phyloP scores from a whole-genome alignment of 2,329 filamentous ascomycete genomes.

The Trichoderma sp. region DNA sequence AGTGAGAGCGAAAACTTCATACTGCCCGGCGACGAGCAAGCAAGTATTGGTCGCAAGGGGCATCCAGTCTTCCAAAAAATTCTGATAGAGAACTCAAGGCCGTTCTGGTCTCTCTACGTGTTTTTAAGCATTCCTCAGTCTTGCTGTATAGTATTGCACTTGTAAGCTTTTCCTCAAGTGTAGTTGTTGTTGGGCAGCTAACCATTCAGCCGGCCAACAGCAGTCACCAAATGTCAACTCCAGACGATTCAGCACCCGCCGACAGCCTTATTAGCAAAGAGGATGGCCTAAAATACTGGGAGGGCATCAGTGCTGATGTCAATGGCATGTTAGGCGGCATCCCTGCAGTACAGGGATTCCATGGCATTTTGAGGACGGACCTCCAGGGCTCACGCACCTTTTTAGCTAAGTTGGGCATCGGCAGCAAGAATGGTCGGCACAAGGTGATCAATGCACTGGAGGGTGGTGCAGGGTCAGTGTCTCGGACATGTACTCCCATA shows the following conservation, averaged over 20 bases:
- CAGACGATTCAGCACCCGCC: background rate
- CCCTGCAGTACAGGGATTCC: conserved; percentile 27
- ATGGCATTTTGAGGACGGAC: conserved; percentile 49
- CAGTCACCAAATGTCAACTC: too few species aligned
- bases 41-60: too few species aligned
- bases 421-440: conserved; percentile 36
- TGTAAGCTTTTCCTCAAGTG: too few species aligned
- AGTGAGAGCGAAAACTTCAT: too few species aligned
- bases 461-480: conserved; percentile 38
- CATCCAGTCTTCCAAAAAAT: too few species aligned
- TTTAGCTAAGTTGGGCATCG: conserved; percentile 62
- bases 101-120: too few species aligned
- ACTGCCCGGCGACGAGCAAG: too few species aligned
- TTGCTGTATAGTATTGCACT: too few species aligned
- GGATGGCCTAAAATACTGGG: conserved; percentile 46
- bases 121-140: too few species aligned
- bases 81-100: too few species aligned
- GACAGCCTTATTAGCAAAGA: conserved; percentile 33
- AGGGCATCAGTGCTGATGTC: conserved; percentile 43
- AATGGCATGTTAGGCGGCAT: conserved; percentile 77
- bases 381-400: conserved; percentile 69
- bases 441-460: conserved; percentile 37
- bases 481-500: background rate
- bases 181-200: too few species aligned
- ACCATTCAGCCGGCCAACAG: too few species aligned